A percentile compares a stretch with the other conserved stretches of the same genome.
Evolutionary conservation across 495 filamentous ascomycete genomes (phyloP).

Genomic region (Hyphodiscus hymeniophilus): DNA sequence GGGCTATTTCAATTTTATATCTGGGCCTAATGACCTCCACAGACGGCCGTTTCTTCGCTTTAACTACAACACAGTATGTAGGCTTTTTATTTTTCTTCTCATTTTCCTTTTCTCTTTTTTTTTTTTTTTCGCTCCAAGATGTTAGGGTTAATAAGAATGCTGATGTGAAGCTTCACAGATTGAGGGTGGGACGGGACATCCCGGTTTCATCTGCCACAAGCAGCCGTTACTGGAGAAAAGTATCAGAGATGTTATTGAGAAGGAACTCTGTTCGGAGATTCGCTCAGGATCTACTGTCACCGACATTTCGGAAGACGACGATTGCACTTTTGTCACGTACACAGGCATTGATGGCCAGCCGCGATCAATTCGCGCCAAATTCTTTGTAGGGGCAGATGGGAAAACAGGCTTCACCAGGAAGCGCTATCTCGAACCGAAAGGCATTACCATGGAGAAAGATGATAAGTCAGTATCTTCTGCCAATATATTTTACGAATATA

Average conservation of each 20-base stretch:
- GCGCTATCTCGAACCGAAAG: constrained; percentile 37
- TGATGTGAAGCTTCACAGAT: neutral
- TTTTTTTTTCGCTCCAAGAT: no score
- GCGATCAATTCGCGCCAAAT: constrained; percentile 27
- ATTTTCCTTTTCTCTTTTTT: no score
- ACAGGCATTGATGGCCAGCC: constrained; percentile 19
- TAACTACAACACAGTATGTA: constrained; percentile 2
- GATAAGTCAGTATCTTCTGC: constrained; percentile 29
- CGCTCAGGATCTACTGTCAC: neutral
- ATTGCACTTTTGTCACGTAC: neutral
- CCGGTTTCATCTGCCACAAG: constrained; percentile 1
- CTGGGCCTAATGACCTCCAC: neutral
- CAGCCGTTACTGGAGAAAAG: constrained; percentile 3
- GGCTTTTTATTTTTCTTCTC: no score
- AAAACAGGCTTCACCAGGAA: constrained; percentile 43
- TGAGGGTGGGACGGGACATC: constrained; percentile 5
- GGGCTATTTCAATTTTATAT: neutral
- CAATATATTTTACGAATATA: neutral
- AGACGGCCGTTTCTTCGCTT: neutral
- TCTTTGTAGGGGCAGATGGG: constrained; percentile 40
- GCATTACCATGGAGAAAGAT: constrained; percentile 27
- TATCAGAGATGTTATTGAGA: neutral
- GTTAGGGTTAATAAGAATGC: no score
- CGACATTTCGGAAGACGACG: neutral
- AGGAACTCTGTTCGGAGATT: neutral